phyloP scores from a whole-genome alignment of 1,284 basidiomycete genomes.

The Spongispora temasekensis region DNA sequence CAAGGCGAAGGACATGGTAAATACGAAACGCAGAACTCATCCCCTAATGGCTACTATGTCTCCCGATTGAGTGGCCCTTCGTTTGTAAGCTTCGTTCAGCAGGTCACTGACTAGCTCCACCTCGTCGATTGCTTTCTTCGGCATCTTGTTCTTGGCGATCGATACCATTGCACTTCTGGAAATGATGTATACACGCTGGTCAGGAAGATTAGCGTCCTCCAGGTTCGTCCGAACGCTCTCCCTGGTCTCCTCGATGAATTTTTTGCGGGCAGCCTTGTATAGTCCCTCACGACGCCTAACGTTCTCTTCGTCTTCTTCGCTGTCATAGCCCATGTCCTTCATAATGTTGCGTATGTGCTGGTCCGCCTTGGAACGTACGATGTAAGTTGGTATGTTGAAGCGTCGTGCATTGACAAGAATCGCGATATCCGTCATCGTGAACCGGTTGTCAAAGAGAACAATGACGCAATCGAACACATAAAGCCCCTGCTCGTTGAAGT shows the following conservation, averaged over 20 bases:
- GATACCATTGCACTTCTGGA: not conserved
- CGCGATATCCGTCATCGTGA: constrained; percentile 14
- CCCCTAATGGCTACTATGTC: no score
- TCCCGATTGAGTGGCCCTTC: no score
- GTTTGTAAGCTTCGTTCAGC: not conserved
- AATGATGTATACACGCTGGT: not conserved
- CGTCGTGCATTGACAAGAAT: constrained; percentile 29
- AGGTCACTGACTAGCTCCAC: not conserved
- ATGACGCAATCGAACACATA: no score
- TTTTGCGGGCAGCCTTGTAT: constrained; percentile 22
- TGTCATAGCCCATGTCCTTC: constrained; percentile 30
- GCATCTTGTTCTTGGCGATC: not conserved
- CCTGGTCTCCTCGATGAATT: constrained; percentile 28
- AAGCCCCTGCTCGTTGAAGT: constrained; percentile 28
- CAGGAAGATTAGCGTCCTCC: not conserved
- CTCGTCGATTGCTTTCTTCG: not conserved
- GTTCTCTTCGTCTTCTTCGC: constrained; percentile 18
- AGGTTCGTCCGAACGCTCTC: not conserved
- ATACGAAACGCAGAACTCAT: no score
- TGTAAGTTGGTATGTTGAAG: constrained; percentile 33
- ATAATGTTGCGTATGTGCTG: constrained; percentile 21
- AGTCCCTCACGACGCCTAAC: constrained; percentile 9
- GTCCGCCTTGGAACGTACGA: no score
- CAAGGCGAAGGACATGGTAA: no score
- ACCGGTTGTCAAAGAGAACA: no score